Percentiles rank a stretch among this genome's conserved stretches.
phyloP scores from a whole-genome alignment of 495 filamentous ascomycete genomes.

The Aspergillus olivimuriae region DNA sequence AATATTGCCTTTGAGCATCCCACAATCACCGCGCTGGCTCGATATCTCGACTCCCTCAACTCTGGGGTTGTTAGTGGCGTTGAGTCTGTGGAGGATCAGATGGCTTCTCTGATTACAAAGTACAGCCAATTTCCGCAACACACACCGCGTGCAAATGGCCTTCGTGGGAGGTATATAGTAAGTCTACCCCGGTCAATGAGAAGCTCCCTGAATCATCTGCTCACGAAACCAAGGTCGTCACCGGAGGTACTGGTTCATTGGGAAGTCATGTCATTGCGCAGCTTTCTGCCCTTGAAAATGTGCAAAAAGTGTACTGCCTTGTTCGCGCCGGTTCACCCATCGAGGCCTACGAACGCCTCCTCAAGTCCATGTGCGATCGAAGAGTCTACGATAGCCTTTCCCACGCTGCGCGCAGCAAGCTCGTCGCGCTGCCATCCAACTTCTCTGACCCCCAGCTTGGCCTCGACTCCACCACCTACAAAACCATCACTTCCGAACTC shows the following conservation, averaged over 20 bases:
- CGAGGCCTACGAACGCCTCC: slow-evolving; percentile 45
- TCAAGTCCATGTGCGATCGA: slow-evolving; percentile 36
- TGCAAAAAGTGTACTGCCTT: slow-evolving; percentile 47
- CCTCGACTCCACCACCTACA: slow-evolving; percentile 28
- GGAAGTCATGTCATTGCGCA: slow-evolving; percentile 18
- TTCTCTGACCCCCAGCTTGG: slow-evolving; percentile 39
- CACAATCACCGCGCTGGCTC: slow-evolving; percentile 29
- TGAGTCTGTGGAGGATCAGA: slow-evolving; percentile 24
- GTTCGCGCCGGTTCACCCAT: slow-evolving; percentile 42
- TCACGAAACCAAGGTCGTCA: slow-evolving; percentile 18
- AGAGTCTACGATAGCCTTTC: slow-evolving; percentile 17
- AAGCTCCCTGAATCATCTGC: not conserved
- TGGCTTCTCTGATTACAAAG: slow-evolving; percentile 32
- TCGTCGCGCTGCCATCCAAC: slow-evolving; percentile 34
- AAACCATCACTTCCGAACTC: slow-evolving; percentile 29
- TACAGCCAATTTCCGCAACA: slow-evolving; percentile 35
- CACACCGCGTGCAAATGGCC: slow-evolving; percentile 11
- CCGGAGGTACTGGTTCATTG: slow-evolving; percentile 21
- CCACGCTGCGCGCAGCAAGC: slow-evolving; percentile 21
- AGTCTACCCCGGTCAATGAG: not conserved
- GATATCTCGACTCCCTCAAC: slow-evolving; percentile 19
- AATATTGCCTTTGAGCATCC: slow-evolving; percentile 45
- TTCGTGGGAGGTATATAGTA: slow-evolving; percentile 19
- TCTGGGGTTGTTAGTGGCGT: slow-evolving; percentile 16
- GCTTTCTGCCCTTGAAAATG: slow-evolving; percentile 13